Base-by-base conservation (phyloP, 75 land plant species). In the Cunninghamia lanceolata region DNA sequence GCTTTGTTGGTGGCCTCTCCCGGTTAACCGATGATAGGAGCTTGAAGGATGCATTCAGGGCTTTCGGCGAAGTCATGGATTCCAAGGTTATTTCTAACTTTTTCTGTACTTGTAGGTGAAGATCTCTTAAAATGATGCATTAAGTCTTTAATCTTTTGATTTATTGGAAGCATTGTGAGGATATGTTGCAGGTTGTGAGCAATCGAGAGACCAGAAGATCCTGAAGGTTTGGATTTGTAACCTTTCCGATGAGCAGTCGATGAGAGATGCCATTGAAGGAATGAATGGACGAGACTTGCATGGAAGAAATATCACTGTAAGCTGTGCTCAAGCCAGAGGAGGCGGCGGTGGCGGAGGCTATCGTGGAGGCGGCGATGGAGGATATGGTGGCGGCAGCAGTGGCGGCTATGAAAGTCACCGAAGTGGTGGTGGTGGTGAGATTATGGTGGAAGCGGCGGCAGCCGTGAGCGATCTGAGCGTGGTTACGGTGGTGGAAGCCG, bases 1-100 rank as follows among this genome's bases (percentile, higher is more conserved):
- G 92, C 79, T 91, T 91, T 83, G 92, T 91, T 13, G 92, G 92
- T 8, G 92, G 92, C 8, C 86, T 91, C 17, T 92, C 92, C 15
- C 90, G 92, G 92, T 89, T 88, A 34, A 91, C 91, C 73, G 78
- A 82, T 63, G 92, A 91, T 13, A 52, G 82, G 19, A 32, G n/a
- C n/a, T n/a, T n/a, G n/a, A n/a, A n/a, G n/a, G n/a, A n/a, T n/a
- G n/a, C n/a, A n/a, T n/a, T n/a, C n/a, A n/a, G n/a, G n/a, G n/a
- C n/a, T n/a, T n/a, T n/a, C n/a, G n/a, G n/a, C n/a, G n/a, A n/a
- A n/a, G 84, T 90, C 25, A 9, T 84, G 38, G 88, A 88, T 36
- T 88, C 85, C 75, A 88, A 90, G 91, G 90, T 89, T 21, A 63
- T 4, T 16, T 38, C 14, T 4, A 17, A 1, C 19, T 1, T 1